Conservation (phyloP, 116 monocot species). For the Zostera marina region DNA sequence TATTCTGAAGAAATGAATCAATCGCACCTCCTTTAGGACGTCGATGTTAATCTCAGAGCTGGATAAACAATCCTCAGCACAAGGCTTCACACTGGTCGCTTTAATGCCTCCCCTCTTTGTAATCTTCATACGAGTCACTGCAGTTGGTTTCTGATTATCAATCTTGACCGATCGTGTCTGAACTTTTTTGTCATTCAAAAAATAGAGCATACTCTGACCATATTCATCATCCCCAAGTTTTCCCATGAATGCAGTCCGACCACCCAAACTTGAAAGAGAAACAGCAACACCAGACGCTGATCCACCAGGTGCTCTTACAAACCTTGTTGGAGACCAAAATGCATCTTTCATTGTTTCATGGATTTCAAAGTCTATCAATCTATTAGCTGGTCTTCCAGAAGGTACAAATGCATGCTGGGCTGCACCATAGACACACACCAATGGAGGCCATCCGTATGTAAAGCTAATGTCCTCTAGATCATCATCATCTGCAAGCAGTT, state of each 20-base stretch:
- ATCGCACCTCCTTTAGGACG: constrained; percentile 66
- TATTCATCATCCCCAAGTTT: constrained; percentile 84
- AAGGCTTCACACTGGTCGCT: constrained; percentile 25
- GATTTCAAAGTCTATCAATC: constrained; percentile 64
- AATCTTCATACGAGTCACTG: constrained; percentile 69
- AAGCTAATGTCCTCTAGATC: constrained; percentile 40
- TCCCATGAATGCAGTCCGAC: constrained; percentile 75
- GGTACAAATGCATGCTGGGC: constrained; percentile 74
- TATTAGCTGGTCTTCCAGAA: constrained; percentile 63
- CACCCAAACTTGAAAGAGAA: constrained; percentile 63
- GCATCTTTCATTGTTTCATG: constrained; percentile 53
- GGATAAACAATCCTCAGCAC: constrained; percentile 62
- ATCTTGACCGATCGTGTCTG: constrained; percentile 55
- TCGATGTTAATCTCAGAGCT: constrained; percentile 60
- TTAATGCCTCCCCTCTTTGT: constrained; percentile 34
- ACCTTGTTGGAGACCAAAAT: constrained; percentile 58
- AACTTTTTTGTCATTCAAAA: constrained; percentile 56
- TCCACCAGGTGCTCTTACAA: constrained; percentile 77
- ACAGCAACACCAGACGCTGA: constrained; percentile 68
- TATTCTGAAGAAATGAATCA: neutral
- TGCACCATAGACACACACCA: constrained; percentile 80
- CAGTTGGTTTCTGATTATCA: constrained; percentile 35
- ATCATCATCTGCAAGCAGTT: constrained; percentile 13
- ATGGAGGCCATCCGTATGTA: constrained; percentile 61
- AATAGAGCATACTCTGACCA: constrained; percentile 45